Evolutionary conservation across 2,329 filamentous ascomycete genomes (phyloP).

Genomic region (Alternaria sp.): DNA sequence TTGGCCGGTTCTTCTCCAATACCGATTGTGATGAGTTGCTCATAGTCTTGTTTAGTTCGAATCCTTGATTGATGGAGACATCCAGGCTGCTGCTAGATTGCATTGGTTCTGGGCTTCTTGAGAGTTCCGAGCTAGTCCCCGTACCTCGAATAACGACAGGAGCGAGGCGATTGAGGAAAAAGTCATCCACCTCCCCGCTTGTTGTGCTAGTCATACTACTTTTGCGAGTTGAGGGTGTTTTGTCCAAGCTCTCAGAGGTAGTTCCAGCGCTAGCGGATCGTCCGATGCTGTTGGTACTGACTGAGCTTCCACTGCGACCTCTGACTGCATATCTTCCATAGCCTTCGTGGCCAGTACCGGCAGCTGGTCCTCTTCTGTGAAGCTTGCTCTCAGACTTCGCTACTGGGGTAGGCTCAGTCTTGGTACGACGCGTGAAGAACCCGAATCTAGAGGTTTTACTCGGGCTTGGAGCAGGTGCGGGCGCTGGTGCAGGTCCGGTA

Average conservation of each 20-base stretch:
- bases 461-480: conserved; percentile 59
- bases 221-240: conserved; percentile 51
- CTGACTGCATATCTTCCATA: conserved; percentile 74
- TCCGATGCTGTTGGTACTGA: conserved; percentile 59
- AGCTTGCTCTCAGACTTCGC: conserved; percentile 67
- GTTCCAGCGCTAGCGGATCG: conserved; percentile 57
- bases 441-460: conserved; percentile 74
- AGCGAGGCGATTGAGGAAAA: conserved; percentile 54
- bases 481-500: conserved; percentile 50
- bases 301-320: conserved; percentile 69
- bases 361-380: conserved; percentile 76
- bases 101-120: conserved; percentile 48
- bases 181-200: conserved; percentile 56
- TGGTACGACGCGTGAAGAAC: conserved; percentile 78
- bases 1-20: conserved; percentile 33
- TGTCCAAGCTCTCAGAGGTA: conserved; percentile 45
- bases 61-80: conserved; percentile 24
- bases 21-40: conserved; percentile 28
- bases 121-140: conserved; percentile 50
- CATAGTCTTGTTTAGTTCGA: conserved; percentile 29
- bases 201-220: conserved; percentile 54
- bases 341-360: conserved; percentile 93
- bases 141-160: conserved; percentile 57
- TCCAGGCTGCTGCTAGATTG: conserved; percentile 48
- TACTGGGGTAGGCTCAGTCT: conserved; percentile 62